These are phyloP conservation scores for Alternaria sp. DNA, from an alignment of 2,329 filamentous ascomycete genomes.

Conservation along the genomic window DNA sequence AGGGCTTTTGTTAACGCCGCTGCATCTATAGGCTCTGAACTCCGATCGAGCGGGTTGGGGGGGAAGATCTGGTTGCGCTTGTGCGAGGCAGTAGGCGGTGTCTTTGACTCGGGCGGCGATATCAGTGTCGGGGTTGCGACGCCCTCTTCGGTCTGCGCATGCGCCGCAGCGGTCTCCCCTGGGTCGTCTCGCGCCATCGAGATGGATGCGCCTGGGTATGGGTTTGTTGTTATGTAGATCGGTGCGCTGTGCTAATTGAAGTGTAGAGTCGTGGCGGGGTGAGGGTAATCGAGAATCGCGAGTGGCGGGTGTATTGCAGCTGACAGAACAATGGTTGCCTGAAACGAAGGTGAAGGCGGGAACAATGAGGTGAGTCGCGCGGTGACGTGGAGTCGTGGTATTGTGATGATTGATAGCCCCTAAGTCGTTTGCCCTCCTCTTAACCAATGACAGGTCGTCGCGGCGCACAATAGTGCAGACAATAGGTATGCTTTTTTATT, in stretches of 20 bases:
- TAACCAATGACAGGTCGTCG: conserved; percentile 12
- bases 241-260: background rate
- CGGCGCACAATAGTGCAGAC: conserved; percentile 12
- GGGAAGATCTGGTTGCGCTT: conserved; percentile 52
- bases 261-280: conserved; percentile 1
- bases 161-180: conserved; percentile 21
- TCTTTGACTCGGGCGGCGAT: conserved; percentile 65
- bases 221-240: background rate
- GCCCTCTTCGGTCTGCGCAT: conserved; percentile 31
- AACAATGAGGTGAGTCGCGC: conserved; percentile 16
- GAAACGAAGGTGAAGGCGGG: conserved; percentile 11
- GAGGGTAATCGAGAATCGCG: background rate
- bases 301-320: background rate
- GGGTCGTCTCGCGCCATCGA: conserved; percentile 27
- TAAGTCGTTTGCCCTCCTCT: conserved; percentile 20
- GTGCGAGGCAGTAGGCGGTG: conserved; percentile 62
- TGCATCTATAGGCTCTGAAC: conserved; percentile 64
- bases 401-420: conserved; percentile 16
- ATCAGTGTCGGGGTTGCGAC: conserved; percentile 54
- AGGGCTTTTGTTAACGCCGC: conserved; percentile 66
- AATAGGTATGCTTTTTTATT: conserved; percentile 15
- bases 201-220: conserved; percentile 14
- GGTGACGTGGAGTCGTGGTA: conserved; percentile 23
- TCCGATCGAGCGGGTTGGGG: conserved; percentile 38
- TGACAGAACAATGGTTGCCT: conserved; percentile 3